Conservation (phyloP, 2,329 filamentous ascomycete genomes). For the Xylaria arbuscula region DNA sequence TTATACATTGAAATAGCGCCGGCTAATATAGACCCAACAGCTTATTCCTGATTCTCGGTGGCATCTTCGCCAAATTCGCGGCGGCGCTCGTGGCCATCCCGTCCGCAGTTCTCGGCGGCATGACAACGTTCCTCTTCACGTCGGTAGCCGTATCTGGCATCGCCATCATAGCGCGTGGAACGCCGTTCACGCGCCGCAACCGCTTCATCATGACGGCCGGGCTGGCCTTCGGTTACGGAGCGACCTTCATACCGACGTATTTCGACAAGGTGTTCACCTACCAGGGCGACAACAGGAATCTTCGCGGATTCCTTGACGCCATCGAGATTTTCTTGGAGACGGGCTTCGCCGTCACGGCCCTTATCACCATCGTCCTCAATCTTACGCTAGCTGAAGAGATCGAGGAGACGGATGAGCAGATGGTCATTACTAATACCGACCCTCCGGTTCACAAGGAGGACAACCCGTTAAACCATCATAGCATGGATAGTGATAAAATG, state of each 20-base stretch:
- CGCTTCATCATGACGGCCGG: slow-evolving; percentile 84
- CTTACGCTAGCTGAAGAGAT: slow-evolving; percentile 77
- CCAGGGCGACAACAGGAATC: slow-evolving; percentile 70
- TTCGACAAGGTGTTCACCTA: slow-evolving; percentile 80
- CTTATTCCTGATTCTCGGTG: slow-evolving; percentile 82
- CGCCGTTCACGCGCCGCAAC: slow-evolving; percentile 81
- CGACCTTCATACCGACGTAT: slow-evolving; percentile 74
- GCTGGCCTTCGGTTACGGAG: slow-evolving; percentile 77
- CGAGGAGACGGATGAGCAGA: slow-evolving; percentile 57
- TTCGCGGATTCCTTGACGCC: slow-evolving; percentile 80
- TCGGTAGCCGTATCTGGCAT: slow-evolving; percentile 82
- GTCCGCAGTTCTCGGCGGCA: slow-evolving; percentile 71
- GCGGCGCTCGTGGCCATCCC: slow-evolving; percentile 83
- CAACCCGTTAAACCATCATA: slow-evolving; percentile 11
- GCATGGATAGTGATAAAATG: slow-evolving; percentile 32
- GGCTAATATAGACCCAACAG: slow-evolving; percentile 44
- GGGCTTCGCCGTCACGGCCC: slow-evolving; percentile 79
- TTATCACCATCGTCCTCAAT: slow-evolving; percentile 79
- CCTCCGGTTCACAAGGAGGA: slow-evolving; percentile 32
- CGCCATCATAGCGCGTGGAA: slow-evolving; percentile 75
- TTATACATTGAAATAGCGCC: not conserved
- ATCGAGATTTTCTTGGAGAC: slow-evolving; percentile 79
- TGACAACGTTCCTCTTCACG: slow-evolving; percentile 84
- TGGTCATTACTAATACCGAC: slow-evolving; percentile 30
- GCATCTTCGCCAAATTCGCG: slow-evolving; percentile 85